Evolutionary conservation across 148 eudicot species (phyloP).

Genomic region (Selenicereus undatus): DNA sequence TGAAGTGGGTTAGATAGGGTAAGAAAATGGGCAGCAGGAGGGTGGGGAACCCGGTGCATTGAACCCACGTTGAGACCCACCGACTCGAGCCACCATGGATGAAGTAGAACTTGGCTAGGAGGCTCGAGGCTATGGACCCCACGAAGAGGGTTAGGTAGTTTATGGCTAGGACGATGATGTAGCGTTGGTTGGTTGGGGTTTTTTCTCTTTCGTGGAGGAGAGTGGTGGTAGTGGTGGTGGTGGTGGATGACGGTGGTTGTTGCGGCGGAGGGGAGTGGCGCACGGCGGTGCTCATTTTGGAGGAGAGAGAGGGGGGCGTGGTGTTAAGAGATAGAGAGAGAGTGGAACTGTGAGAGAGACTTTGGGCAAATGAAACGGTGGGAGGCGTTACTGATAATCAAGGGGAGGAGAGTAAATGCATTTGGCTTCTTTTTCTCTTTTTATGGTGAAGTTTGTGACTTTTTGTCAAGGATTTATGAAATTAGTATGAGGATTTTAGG

Average conservation of each 20-base stretch:
- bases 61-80: conserved; percentile 81
- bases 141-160: conserved; percentile 46
- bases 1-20: conserved; percentile 37
- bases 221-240: conserved; percentile 16
- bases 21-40: conserved; percentile 43
- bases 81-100: conserved; percentile 68
- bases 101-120: conserved; percentile 65
- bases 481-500: not conserved
- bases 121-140: conserved; percentile 56
- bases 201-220: conserved; percentile 9
- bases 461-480: not conserved
- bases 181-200: conserved; percentile 21
- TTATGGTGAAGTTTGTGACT: not conserved
- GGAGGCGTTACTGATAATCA: not conserved
- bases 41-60: conserved; percentile 67
- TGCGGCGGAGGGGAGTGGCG: not conserved
- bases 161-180: conserved; percentile 37
- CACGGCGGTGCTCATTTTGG: conserved; percentile 11
- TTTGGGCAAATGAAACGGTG: not conserved
- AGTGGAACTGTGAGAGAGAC: not conserved
- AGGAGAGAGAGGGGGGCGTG: not conserved
- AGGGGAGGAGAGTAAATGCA: not conserved
- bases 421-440: not conserved
- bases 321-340: not conserved
- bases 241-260: conserved; percentile 7